These are phyloP conservation scores for Rossbeevera mucosa DNA, from an alignment of 768 basidiomycete genomes.

Conservation along the genomic window DNA sequence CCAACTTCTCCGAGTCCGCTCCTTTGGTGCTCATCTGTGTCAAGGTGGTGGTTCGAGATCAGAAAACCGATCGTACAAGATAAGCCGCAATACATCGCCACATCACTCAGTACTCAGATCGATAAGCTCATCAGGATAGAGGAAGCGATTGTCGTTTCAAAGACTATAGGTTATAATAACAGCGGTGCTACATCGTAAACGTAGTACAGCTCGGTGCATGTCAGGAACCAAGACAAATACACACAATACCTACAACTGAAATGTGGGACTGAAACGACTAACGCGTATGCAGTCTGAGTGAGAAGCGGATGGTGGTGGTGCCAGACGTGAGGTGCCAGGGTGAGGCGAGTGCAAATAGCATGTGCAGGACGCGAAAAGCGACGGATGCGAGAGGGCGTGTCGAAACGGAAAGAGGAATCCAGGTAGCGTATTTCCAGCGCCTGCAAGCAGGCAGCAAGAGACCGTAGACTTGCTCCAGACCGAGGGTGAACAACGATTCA, in stretches of 20 bases:
- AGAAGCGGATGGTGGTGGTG: constrained; percentile 18
- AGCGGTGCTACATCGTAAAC: constrained; percentile 30
- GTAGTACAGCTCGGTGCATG: constrained; percentile 30
- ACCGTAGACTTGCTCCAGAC: constrained; percentile 5
- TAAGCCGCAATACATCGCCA: neutral
- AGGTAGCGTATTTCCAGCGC: constrained; percentile 12
- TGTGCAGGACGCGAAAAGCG: constrained; percentile 7
- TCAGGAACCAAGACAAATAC: constrained; percentile 26
- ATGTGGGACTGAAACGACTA: constrained; percentile 23
- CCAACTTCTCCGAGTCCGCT: constrained; percentile 20
- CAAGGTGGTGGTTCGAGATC: constrained; percentile 10
- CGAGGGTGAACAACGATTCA: constrained; percentile 9
- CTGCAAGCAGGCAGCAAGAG: constrained; percentile 26
- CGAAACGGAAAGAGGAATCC: constrained; percentile 19
- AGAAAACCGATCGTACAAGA: neutral
- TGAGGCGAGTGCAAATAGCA: constrained; percentile 12
- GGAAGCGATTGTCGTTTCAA: constrained; percentile 22
- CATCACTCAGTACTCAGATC: neutral
- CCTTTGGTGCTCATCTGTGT: constrained; percentile 5
- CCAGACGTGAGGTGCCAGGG: constrained; percentile 20
- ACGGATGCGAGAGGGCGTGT: constrained; percentile 21
- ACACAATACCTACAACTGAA: constrained; percentile 31
- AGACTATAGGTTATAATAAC: constrained; percentile 24
- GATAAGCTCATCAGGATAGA: constrained; percentile 5
- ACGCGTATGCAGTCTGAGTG: constrained; percentile 20